Conservation (phyloP, 2,329 filamentous ascomycete species). For the Arthroderma sp. region DNA sequence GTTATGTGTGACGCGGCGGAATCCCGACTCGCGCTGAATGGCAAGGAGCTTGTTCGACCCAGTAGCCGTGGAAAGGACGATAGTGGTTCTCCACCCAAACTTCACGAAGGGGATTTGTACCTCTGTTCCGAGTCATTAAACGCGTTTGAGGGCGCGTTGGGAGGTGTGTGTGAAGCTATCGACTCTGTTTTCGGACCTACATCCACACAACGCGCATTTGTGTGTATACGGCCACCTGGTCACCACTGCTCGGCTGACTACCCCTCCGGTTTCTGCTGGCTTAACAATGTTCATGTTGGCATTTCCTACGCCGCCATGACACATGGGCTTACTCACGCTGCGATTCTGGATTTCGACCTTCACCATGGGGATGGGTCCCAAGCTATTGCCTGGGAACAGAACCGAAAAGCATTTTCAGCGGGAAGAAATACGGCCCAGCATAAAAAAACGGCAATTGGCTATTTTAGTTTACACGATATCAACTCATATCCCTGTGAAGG, state of each 20-base stretch:
- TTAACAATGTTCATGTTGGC: slow-evolving; percentile 96
- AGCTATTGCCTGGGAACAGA: slow-evolving; percentile 82
- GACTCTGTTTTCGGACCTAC: slow-evolving; percentile 61
- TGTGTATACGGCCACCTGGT: slow-evolving; percentile 81
- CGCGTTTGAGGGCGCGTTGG: slow-evolving; percentile 80
- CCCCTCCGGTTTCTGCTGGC: slow-evolving; percentile 94
- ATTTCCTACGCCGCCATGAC: slow-evolving; percentile 78
- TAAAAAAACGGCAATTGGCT: slow-evolving; percentile 81
- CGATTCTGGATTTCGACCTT: slow-evolving; percentile 83
- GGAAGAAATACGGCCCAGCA: slow-evolving; percentile 59
- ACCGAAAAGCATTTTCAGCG: slow-evolving; percentile 51
- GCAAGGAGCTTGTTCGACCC: slow-evolving; percentile 63
- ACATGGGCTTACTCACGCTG: slow-evolving; percentile 82
- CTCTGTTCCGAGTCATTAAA: slow-evolving; percentile 73
- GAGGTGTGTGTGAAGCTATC: slow-evolving; percentile 85
- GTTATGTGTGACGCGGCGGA: slow-evolving; percentile 73
- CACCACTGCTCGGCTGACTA: slow-evolving; percentile 86
- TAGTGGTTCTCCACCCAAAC: slow-evolving; percentile 34
- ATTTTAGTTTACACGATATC: slow-evolving; percentile 95
- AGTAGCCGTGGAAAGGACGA: slow-evolving; percentile 25
- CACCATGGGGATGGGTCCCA: slow-evolving; percentile 96
- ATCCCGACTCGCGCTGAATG: slow-evolving; percentile 59
- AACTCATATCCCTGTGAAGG: slow-evolving; percentile 95
- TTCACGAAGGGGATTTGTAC: slow-evolving; percentile 86
- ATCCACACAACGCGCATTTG: slow-evolving; percentile 67